Evolutionary conservation across 352 stramenopile species (phyloP), one percentile per base, ranked within the genome.

Genomic region (Phytophthora palmivora): DNA sequence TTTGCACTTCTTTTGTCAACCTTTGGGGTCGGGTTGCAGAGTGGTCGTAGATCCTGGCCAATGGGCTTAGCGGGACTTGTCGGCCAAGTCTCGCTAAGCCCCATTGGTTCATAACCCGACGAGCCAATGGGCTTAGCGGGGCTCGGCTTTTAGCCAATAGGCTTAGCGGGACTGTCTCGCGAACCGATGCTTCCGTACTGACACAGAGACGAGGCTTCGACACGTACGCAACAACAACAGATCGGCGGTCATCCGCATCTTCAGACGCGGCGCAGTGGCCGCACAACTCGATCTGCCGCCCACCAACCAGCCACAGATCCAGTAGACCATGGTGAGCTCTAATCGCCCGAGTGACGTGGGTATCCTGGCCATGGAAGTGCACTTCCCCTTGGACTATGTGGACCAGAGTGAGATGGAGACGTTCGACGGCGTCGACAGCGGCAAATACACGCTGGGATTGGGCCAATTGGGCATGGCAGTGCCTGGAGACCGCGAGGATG

Each of bases 331-430:
- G 66, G 34, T 55, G 47, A 63, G 44, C 30, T 49, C 36, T 52
- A n/a, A 38, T n/a, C 79, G 78, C 15, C 75, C 84, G 21, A 48
- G 59, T 10, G 62, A 99, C 69, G 94, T 99, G 15, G 97, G 97
- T 49, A 98, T 99, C 70, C 78, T 99, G 16, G 97, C 91, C 48
- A 94, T 98, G 67, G 97, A 99, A 74, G 86, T 97, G 19, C 98
- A 99, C 79, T 98, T 98, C 52, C 97, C 97, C 18, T 85, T 73
- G 26, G 97, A 88, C 9, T 99, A 93, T 71, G 92, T 99, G 22
- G 74, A 75, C 26, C 97, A 99, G 88, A 70, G 78, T n/a, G 91
- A 97, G 58, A 82, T 99, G 38, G 97, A 99, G 73, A 50, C 80
- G 37, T 95, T 96, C 70, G 87, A 98, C 36, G 91, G 93, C 55